Conservation (phyloP, 208 protist genomes). For the Borovskyia barvae region DNA sequence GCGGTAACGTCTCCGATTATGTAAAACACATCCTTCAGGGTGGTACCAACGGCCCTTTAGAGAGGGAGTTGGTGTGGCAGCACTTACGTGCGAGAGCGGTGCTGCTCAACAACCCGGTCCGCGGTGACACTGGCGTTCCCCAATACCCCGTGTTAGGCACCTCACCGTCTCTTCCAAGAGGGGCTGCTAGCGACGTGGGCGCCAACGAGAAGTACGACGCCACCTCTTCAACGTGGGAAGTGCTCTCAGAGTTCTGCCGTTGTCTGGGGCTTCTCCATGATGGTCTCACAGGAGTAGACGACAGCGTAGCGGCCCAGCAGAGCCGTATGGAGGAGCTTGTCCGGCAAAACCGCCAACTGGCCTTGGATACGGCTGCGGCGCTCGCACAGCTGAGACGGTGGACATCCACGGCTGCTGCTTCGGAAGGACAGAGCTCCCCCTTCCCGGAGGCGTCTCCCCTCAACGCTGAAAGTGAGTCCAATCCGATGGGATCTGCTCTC, state of each 20-base stretch:
- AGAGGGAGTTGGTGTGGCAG: constrained; percentile 37
- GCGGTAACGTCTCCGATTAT: constrained; percentile 41
- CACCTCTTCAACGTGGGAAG: constrained; percentile 41
- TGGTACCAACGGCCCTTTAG: constrained; percentile 15
- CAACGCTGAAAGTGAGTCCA: not conserved
- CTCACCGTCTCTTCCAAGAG: too few relatives aligned
- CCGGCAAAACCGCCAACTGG: constrained; percentile 1
- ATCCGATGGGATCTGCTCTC: not conserved
- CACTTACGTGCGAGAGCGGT: constrained; percentile 30
- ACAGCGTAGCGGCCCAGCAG: constrained; percentile 9
- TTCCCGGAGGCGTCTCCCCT: not conserved
- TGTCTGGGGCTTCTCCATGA: constrained; percentile 26
- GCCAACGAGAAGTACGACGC: not conserved
- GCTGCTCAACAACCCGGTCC: too few relatives aligned
- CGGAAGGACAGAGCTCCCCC: not conserved
- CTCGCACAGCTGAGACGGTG: constrained; percentile 12
- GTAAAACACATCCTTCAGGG: constrained; percentile 40
- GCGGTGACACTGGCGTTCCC: too few relatives aligned
- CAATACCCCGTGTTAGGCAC: too few relatives aligned
- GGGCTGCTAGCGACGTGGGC: not conserved
- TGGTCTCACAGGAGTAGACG: constrained; percentile 9
- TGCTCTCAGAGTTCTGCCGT: constrained; percentile 45
- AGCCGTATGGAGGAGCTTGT: constrained; percentile 4
- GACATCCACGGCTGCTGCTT: constrained; percentile 8
- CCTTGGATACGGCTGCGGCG: not conserved